These are phyloP conservation scores for Phytopythium ostracodes DNA, from an alignment of 352 stramenopile genomes.

Conservation along the genomic window DNA sequence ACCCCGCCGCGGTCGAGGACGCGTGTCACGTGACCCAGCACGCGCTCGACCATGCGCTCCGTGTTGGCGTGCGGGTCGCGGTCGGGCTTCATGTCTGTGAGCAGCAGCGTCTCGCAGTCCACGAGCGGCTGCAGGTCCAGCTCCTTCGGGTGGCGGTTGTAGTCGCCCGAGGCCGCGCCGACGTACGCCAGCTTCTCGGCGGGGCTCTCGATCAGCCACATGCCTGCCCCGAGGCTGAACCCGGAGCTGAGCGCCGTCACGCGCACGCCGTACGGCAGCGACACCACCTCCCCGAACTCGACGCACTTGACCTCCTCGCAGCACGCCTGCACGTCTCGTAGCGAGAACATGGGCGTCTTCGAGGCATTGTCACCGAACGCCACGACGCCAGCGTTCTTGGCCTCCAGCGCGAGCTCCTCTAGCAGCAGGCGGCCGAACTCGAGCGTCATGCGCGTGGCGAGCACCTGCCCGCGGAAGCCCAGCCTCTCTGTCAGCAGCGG, in stretches of 20 bases:
- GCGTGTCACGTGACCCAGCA: conserved; percentile 49
- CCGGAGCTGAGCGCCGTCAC: conserved; percentile 76
- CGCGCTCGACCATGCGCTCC: conserved; percentile 63
- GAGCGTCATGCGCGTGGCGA: conserved; percentile 67
- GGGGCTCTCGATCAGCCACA: conserved; percentile 70
- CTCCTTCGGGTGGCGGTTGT: conserved; percentile 83
- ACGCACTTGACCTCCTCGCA: conserved; percentile 44
- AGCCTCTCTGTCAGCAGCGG: conserved; percentile 71
- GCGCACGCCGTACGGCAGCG: conserved; percentile 60
- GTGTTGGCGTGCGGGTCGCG: conserved; percentile 69
- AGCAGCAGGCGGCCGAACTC: conserved; percentile 68
- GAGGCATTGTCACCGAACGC: conserved; percentile 19
- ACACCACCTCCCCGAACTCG: conserved; percentile 56
- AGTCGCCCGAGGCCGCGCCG: conserved; percentile 65
- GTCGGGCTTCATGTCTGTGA: conserved; percentile 75
- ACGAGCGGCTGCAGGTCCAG: conserved; percentile 70
- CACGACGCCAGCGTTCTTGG: not conserved
- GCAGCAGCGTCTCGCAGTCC: conserved; percentile 72
- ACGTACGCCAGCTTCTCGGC: conserved; percentile 76
- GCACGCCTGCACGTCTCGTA: conserved; percentile 43
- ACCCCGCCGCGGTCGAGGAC: conserved; percentile 66
- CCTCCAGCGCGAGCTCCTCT: conserved; percentile 44
- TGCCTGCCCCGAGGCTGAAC: conserved; percentile 59
- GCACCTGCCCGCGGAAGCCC: conserved; percentile 70
- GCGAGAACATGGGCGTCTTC: conserved; percentile 27